phyloP scores from a whole-genome alignment of 2,329 filamentous ascomycete genomes.

The Aureobasidium sp. region DNA sequence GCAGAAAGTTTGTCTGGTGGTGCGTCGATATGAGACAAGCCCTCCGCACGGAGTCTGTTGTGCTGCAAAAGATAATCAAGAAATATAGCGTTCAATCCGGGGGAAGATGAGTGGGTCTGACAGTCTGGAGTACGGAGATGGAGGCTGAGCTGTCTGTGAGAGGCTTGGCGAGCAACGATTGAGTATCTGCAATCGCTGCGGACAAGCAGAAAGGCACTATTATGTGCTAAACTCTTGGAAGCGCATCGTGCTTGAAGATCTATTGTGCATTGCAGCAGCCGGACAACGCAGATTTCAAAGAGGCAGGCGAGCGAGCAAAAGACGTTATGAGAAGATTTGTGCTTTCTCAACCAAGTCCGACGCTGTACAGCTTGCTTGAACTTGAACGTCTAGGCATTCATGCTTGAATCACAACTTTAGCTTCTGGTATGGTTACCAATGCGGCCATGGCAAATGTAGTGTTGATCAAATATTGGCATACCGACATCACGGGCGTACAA shows the following conservation, averaged over 20 bases:
- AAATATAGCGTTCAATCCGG: neutral
- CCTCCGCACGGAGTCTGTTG: neutral
- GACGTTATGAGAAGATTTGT: neutral
- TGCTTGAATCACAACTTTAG: neutral
- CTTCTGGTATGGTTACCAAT: neutral
- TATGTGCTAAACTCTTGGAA: neutral
- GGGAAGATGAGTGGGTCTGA: conserved; percentile 4
- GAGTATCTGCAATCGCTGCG: neutral
- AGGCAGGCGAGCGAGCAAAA: neutral
- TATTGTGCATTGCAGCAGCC: neutral
- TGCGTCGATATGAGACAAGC: conserved; percentile 3
- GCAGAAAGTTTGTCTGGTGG: conserved; percentile 1
- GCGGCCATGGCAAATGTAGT: neutral
- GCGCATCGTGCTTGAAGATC: neutral
- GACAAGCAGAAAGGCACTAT: neutral
- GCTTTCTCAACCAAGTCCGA: neutral
- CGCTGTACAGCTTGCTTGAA: neutral
- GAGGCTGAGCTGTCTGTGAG: conserved; percentile 7
- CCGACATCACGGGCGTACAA: neutral
- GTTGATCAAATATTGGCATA: conserved; percentile 5
- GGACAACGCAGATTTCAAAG: neutral
- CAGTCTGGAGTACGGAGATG: neutral
- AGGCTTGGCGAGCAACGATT: conserved; percentile 4
- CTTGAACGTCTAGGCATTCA: neutral
- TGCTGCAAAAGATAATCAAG: neutral